phyloP scores from a whole-genome alignment of 345 rosid genomes.

The Boechera retrofracta region DNA sequence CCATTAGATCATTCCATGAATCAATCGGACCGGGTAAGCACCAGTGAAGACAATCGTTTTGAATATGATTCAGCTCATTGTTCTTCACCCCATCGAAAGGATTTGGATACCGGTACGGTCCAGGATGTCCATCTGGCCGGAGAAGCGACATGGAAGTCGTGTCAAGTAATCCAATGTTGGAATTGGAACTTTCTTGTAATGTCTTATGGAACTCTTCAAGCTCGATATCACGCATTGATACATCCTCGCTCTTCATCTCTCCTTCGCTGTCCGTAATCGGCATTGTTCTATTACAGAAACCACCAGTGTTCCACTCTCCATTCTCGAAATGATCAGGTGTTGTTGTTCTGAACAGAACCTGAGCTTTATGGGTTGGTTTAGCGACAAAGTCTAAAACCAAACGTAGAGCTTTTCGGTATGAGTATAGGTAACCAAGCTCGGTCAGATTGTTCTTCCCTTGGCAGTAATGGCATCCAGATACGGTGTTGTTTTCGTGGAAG shows the following conservation, averaged over 20 bases:
- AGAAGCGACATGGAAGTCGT: slow-evolving; percentile 63
- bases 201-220: slow-evolving; percentile 59
- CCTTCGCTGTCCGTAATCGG: slow-evolving; percentile 68
- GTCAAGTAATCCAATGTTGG: slow-evolving; percentile 73
- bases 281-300: slow-evolving; percentile 57
- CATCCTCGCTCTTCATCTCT: slow-evolving; percentile 57
- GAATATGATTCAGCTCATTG: slow-evolving; percentile 62
- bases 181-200: slow-evolving; percentile 40
- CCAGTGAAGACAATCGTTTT: slow-evolving; percentile 97
- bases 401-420: slow-evolving; percentile 69
- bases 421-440: slow-evolving; percentile 72
- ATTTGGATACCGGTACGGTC: slow-evolving; percentile 74
- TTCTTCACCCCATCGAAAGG: slow-evolving; percentile 59
- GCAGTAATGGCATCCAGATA: slow-evolving; percentile 84
- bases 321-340: slow-evolving; percentile 96
- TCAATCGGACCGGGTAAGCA: slow-evolving; percentile 98
- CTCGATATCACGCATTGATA: slow-evolving; percentile 64
- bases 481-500: slow-evolving; percentile 69
- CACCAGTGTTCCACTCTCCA: slow-evolving; percentile 96
- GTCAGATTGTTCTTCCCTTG: slow-evolving; percentile 67
- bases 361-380: slow-evolving; percentile 63
- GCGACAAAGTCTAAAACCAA: slow-evolving; percentile 63
- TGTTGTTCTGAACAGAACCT: slow-evolving; percentile 72
- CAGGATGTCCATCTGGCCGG: slow-evolving; percentile 98
- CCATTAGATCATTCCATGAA: slow-evolving; percentile 80